These are phyloP conservation scores for Cenococcum geophilum DNA, from an alignment of 495 filamentous ascomycete genomes.

Conservation along the genomic window DNA sequence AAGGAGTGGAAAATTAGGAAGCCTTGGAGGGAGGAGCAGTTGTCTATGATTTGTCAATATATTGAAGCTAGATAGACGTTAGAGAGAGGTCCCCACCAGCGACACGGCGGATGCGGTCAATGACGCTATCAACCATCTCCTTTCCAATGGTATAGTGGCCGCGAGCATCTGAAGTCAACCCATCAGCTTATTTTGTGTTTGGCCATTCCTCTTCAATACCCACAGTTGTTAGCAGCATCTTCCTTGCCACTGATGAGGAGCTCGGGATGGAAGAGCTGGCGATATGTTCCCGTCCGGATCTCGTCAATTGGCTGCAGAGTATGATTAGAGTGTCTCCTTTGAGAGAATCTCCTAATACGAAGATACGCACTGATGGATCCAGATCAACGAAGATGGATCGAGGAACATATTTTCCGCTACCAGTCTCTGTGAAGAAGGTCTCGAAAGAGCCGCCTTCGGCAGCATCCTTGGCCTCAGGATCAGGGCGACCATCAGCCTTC, in stretches of 20 bases:
- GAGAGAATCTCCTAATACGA: not conserved
- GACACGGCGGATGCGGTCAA: conserved; percentile 80
- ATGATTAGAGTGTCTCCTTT: conserved; percentile 5
- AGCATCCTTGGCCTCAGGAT: conserved; percentile 56
- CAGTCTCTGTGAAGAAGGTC: conserved; percentile 88
- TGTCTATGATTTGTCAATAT: conserved; percentile 51
- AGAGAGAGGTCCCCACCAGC: conserved; percentile 48
- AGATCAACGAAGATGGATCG: conserved; percentile 85
- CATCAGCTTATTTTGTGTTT: conserved; percentile 12
- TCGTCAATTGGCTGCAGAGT: conserved; percentile 67
- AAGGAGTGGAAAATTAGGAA: conserved; percentile 95
- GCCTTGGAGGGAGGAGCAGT: conserved; percentile 83
- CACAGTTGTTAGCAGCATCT: conserved; percentile 89
- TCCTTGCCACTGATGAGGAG: conserved; percentile 85
- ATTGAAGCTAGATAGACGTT: not conserved
- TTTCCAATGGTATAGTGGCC: conserved; percentile 92
- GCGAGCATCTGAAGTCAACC: conserved; percentile 60
- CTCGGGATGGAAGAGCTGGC: conserved; percentile 86
- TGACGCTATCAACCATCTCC: conserved; percentile 76
- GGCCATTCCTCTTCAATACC: not conserved
- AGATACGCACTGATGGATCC: conserved; percentile 63
- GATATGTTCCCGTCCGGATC: conserved; percentile 76
- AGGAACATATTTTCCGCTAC: conserved; percentile 81
- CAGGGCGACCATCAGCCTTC: conserved; percentile 63
- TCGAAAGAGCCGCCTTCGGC: conserved; percentile 68